Conservation (phyloP, 768 basidiomycete genomes). For the Podaxis sp. region DNA sequence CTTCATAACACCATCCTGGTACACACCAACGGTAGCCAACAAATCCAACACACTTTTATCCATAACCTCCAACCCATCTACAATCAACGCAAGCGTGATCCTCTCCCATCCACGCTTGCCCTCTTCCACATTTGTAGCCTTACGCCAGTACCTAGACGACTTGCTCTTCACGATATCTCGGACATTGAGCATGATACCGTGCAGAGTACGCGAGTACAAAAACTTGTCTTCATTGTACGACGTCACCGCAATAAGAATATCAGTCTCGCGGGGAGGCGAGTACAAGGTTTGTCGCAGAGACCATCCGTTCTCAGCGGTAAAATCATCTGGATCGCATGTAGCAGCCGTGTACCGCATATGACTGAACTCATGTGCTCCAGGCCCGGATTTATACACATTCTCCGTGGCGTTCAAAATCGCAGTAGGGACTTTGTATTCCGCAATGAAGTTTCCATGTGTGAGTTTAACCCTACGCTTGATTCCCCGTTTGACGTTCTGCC, state of each 20-base stretch:
- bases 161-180: conserved; percentile 93
- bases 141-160: conserved; percentile 81
- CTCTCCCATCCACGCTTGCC: conserved; percentile 81
- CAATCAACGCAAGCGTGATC: conserved; percentile 79
- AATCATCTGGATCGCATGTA: conserved; percentile 84
- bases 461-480: conserved; percentile 88
- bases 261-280: conserved; percentile 64
- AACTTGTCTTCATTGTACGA: conserved; percentile 87
- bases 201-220: conserved; percentile 79
- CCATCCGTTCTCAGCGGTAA: conserved; percentile 69
- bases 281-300: conserved; percentile 75
- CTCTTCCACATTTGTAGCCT: conserved; percentile 59
- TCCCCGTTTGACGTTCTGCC: conserved; percentile 80
- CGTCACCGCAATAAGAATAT: conserved; percentile 89
- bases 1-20: conserved; percentile 90
- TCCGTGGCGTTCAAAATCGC: conserved; percentile 77
- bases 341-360: conserved; percentile 90
- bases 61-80: conserved; percentile 88
- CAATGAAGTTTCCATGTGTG: conserved; percentile 84
- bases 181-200: conserved; percentile 92
- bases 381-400: conserved; percentile 55
- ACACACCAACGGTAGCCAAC: conserved; percentile 81
- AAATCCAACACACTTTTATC: conserved; percentile 87
- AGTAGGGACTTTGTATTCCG: conserved; percentile 79
- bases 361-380: conserved; percentile 81